A percentile compares a stretch with the other conserved stretches of the same genome.
Conservation (phyloP, 1,284 basidiomycete species). For the Gymnopus androsaceus region DNA sequence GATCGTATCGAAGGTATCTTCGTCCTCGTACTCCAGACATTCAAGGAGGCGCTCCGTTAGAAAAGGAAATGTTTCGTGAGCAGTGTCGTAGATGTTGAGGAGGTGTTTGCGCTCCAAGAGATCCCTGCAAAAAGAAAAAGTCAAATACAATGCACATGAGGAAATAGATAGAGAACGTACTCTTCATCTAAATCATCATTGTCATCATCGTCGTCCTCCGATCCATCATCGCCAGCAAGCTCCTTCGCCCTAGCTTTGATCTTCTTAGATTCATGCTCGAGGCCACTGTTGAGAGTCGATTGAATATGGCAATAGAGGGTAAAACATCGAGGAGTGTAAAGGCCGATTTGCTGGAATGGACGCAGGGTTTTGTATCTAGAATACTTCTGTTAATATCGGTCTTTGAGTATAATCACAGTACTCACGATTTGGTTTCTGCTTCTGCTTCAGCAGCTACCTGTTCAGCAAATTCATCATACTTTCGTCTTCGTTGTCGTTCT, state of each 20-base stretch:
- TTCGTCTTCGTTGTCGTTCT: neutral
- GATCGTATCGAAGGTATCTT: neutral
- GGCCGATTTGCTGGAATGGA: neutral
- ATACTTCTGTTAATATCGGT: neutral
- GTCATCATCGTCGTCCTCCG: neutral
- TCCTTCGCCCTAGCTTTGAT: neutral
- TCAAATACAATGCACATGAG: neutral
- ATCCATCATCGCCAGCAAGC: too few species aligned
- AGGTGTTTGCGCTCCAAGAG: neutral
- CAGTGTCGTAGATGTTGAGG: neutral
- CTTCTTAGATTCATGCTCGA: neutral
- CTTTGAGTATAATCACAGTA: neutral
- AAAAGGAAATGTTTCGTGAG: neutral
- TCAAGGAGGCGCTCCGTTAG: neutral
- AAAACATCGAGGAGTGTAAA: neutral
- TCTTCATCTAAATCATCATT: neutral
- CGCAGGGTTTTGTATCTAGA: neutral
- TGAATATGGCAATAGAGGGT: neutral
- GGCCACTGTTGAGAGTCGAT: neutral
- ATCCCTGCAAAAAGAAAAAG: neutral
- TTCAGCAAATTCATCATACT: neutral
- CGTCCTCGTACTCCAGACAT: neutral
- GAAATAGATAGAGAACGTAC: neutral
- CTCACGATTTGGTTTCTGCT: neutral
- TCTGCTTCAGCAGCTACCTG: neutral